Evolutionary conservation across 1,139 yeast species (phyloP), one percentile per base, ranked within the genome.

Genomic region (Suhomyces ambrosiae): DNA sequence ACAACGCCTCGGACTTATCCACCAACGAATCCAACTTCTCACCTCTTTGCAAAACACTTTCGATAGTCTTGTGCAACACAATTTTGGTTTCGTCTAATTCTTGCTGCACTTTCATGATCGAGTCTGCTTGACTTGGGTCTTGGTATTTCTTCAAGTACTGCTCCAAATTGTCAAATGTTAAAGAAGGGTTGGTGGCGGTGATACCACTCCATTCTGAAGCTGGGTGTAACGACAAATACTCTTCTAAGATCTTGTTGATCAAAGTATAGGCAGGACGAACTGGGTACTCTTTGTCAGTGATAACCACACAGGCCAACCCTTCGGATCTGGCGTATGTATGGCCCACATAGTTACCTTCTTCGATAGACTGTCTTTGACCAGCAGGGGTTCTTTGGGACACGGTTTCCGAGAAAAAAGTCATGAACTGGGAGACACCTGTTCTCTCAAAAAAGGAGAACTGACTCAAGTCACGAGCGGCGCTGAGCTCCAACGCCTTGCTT

Each of bases 21-120:
- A 92, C 98, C 56, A 92, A 74, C 35, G 94, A 78, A 59, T 92
- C 98, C 56, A 92, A 76, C 59, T 89, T 89, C 65, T 92, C 99
- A 32, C 98, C 98, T 61, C 99, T 82, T 60, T 88, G 95, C 54
- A 92, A 75, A 13, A 94, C 97, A 46, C 86, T 78, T 63, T 94
- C 97, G 52, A 92, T 92, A 32, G 97, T 89, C 70, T 92, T 89
- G 67, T 92, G 97, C 56, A 92, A 73, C 27, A 90, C 96, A 53
- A 90, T 88, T 74, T 92, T 94, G 29, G 98, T 92, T 60, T 94
- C 98, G 64, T 94, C 98, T 54, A 92, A 77, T 64, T 92, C 98
- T 59, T 89, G 95, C 69, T 94, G 98, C 24, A 92, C 98, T 63
- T 85, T 86, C 95, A 92, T 84, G 49, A 92, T 83, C 11, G 96